Evolutionary conservation across 169 alveolate genomes (phyloP), one percentile per base, ranked within the genome.

Genomic region (Cytauxzoon felis): DNA sequence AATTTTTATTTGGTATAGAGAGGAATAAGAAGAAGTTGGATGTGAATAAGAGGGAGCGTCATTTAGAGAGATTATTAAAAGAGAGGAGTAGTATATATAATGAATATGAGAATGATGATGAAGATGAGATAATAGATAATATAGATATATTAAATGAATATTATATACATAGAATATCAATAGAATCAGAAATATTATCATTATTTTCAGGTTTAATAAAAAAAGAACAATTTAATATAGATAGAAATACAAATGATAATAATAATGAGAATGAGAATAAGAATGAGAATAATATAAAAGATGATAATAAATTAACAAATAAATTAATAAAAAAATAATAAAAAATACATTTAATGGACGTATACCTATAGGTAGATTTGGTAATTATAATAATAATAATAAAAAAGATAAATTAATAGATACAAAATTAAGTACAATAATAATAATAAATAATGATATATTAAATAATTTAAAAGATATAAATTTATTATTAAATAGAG

Each of bases 311-410:
- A 40, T 53, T 53, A 30, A 56, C 65, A 58, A 58, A 54, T 11
- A 73, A 73, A 41, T 8, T 63, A 38, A 57, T 73, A 70, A 73
- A 73, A 40, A 58, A 32, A 45, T 73, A 19, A 73, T 73, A n/a
- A 67, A 68, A 16, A 56, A 51, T 16, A 73, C 84, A 16, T 73
- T 73, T 40, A 67, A 70, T 11, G 80, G 69, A 34, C 36, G 63
- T 1, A 43, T 40, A 4, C 84, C 84, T 5, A 79, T 64, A 40
- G 84, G 84, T 5, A 33, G 84, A 0, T 73, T 73, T 40, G 84
- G 84, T 16, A 29, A 27, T n/a, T 54, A 47, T 26, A 16, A 54
- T 6, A 26, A 41, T 3, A 11, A 21, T 7, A 43, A 7, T 5
- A 43, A 7, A 4, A 7, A 5, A 7, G 52, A 7, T 5, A 43